Evolutionary conservation across 768 basidiomycete genomes (phyloP).

Genomic region (Suillus bovinus): DNA sequence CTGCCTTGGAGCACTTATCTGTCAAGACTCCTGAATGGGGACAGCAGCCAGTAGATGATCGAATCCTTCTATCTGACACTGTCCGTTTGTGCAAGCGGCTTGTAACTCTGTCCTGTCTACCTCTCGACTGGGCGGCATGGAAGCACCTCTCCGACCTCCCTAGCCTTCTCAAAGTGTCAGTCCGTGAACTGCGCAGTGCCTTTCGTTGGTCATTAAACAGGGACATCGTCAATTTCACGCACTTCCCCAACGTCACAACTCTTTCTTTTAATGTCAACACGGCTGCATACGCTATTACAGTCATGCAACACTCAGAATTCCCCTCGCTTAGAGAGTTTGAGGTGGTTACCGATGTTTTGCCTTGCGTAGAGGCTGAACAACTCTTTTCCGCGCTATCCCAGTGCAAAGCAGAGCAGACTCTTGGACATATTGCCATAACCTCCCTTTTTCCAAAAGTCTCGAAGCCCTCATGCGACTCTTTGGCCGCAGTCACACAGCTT

Average conservation of each 20-base stretch:
- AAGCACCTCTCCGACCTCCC: background rate
- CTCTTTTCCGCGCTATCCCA: background rate
- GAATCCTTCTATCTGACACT: background rate
- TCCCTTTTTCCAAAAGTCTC: background rate
- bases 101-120: background rate
- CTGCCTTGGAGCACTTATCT: background rate
- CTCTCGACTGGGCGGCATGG: background rate
- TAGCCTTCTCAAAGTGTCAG: background rate
- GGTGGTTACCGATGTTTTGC: background rate
- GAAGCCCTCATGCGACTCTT: background rate
- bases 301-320: background rate
- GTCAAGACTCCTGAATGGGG: background rate
- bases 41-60: background rate
- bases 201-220: background rate
- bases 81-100: background rate
- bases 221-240: background rate
- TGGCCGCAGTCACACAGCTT: background rate
- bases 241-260: background rate
- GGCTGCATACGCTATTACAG: background rate
- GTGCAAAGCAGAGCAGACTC: background rate
- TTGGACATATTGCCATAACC: background rate
- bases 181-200: background rate
- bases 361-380: background rate
- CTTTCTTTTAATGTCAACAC: background rate
- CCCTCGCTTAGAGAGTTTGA: background rate